A percentile compares a stretch with the other conserved stretches of the same genome.
Evolutionary conservation across 2,329 filamentous ascomycete genomes (phyloP).

Genomic region (Arachnomyces sp.): DNA sequence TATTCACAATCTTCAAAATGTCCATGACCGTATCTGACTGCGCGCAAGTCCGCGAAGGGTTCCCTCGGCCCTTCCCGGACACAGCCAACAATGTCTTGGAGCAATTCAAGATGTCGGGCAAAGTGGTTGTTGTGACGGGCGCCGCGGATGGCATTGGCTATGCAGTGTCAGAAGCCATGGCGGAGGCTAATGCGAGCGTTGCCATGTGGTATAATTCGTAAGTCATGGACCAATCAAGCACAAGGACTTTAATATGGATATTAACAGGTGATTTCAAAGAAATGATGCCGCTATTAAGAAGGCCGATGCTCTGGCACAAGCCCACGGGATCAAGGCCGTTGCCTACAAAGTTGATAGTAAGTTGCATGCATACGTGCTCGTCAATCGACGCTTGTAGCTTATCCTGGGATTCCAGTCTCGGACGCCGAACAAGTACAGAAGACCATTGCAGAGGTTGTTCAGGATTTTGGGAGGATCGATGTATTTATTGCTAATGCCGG

Average conservation of each 20-base stretch:
- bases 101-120: constrained; percentile 39
- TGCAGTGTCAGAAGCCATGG: constrained; percentile 57
- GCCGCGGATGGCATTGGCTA: constrained; percentile 58
- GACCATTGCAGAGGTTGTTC: constrained; percentile 52
- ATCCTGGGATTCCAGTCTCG: too few relatives aligned
- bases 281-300: constrained; percentile 58
- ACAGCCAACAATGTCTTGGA: constrained; percentile 39
- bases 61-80: constrained; percentile 32
- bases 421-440: constrained; percentile 50
- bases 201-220: too few relatives aligned
- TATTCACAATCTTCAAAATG: constrained; percentile 28
- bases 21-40: constrained; percentile 32
- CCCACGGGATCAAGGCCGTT: constrained; percentile 59
- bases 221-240: too few relatives aligned
- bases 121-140: constrained; percentile 42
- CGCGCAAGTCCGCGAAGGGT: constrained; percentile 23
- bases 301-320: constrained; percentile 52
- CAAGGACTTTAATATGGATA: too few relatives aligned
- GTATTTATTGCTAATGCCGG: constrained; percentile 65
- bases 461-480: constrained; percentile 64
- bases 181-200: constrained; percentile 57
- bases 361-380: too few relatives aligned
- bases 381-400: too few relatives aligned
- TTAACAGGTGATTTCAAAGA: constrained; percentile 60
- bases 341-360: constrained; percentile 61